Base-by-base conservation (phyloP, 345 rosid genomes). In the Microthlaspi erraticum region DNA sequence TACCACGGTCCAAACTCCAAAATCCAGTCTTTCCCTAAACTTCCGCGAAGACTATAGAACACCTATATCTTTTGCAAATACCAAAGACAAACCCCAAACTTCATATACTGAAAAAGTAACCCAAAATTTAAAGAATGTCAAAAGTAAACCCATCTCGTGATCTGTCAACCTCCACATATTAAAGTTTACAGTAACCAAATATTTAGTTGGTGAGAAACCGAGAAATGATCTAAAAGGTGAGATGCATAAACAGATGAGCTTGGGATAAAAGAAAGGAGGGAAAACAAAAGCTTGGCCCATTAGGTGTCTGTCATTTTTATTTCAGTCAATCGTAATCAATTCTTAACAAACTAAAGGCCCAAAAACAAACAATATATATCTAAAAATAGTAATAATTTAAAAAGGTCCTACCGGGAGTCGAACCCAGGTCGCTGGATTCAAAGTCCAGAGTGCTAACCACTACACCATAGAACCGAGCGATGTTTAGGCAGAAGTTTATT, bases 361-460 rank as follows among this genome's bases (percentile, higher is more conserved):
- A 56, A 56, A 56, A 56, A 56, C 10, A 19, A 56, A 20, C 8
- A 33, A 13, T 29, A 26, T 0, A 26, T 26, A 26, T 26, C 29
- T 5, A 37, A 33, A 1, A 10, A 18, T 7, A 18, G 4, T 32
- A 32, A 49, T 18, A 7, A 3, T 1, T 7, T 20, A 50, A 11
- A 41, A 8, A 87, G 89, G 88, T 85, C 94, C 89, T 83, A 88
- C 87, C 87, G 91, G 91, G 85, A 87, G 82, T 88, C 96, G 88
- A 91, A 83, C 93, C 91, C 90, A 86, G 90, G 92, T 87, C 90
- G 84, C 91, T 83, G 82, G 93, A 87, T 92, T 87, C 95, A 85
- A 89, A 86, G 87, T 87, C 89, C 92, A 85, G 86, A 85, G 90
- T 89, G 93, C 98, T 89, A 86, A 89, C 96, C 92, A 84, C 91